Evolutionary conservation across 2,329 filamentous ascomycete species (phyloP), one percentile per base, ranked within the genome.

Genomic region (Hypoxylon sp.): DNA sequence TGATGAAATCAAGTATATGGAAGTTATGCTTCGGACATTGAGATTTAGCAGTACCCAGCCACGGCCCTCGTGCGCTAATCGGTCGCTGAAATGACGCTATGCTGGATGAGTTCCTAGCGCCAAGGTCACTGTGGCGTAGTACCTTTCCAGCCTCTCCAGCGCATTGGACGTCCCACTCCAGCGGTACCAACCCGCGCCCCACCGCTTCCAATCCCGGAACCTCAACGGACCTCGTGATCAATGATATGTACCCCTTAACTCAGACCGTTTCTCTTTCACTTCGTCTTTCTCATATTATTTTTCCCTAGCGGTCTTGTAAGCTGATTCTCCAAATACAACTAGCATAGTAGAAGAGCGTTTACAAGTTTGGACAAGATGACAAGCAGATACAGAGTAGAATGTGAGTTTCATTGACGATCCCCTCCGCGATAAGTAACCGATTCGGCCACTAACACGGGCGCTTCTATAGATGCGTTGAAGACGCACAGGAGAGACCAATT

Each of bases 401-500:
- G 90, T 92, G 79, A 81, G 88, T 81, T 51, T 45, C 32, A 14
- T 37, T 23, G 37, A 37, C 39, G 25, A 23, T 56, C 48, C 59
- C 51, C 46, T 66, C 50, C 51, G 34, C 48, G 30, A 54, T 41
- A 43, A 34, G 39, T 43, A 61, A n/a, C 11, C 30, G 16, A 21
- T 50, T 48, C 56, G 23, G 57, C 37, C 45, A 58, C 62, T 73
- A 47, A 71, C 68, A 73, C 63, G 63, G 37, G 25, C 60, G 23
- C 14, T 55, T 57, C 19, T 58, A 27, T 69, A 88, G 86, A 88
- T 82, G 84, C 86, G 48, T 83, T 87, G 74, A 88, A 97, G 86
- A 95, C 94, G 55, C 94, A 97, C 82, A 88, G 94, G 59, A 86
- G 94, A 77, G 94, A 97, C 78, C 94, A 97, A 78, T 88, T 97